phyloP scores from a whole-genome alignment of 441 rosid species.

The Rhodomyrtus psidioides region DNA sequence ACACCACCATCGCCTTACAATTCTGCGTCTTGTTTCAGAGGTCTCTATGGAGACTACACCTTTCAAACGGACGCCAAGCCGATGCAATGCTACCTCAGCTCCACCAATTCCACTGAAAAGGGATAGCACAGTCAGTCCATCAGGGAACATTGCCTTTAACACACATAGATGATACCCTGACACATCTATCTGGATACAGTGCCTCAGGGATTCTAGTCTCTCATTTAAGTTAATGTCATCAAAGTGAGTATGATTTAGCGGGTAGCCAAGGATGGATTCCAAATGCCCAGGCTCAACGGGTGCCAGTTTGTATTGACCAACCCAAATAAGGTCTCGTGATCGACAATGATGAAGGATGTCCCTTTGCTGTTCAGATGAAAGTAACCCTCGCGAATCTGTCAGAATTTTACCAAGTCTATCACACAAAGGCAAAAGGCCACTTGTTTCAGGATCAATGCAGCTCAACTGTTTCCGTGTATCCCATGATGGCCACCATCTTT shows the following conservation, averaged over 20 bases:
- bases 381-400: constrained; percentile 42
- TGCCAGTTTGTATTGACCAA: constrained; percentile 47
- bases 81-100: constrained; percentile 54
- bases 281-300: constrained; percentile 54
- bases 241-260: constrained; percentile 48
- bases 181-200: constrained; percentile 77
- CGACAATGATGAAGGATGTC: constrained; percentile 51
- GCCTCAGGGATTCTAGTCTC: constrained; percentile 46
- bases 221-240: constrained; percentile 30
- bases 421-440: constrained; percentile 43
- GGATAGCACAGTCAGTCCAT: constrained; percentile 69
- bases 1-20: constrained; percentile 73
- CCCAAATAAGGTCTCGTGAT: constrained; percentile 64
- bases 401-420: constrained; percentile 42
- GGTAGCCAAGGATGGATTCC: constrained; percentile 82
- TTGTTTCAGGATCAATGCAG: constrained; percentile 19
- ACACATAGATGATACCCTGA: constrained; percentile 81
- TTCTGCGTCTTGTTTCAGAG: constrained; percentile 44
- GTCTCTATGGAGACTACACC: constrained; percentile 65
- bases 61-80: constrained; percentile 74
- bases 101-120: constrained; percentile 80
- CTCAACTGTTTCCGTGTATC: constrained; percentile 76
- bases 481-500: constrained; percentile 96
- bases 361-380: constrained; percentile 47
- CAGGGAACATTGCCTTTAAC: constrained; percentile 55